Evolutionary conservation across 805 yeast species (phyloP), one percentile per base, ranked within the genome.

Genomic region (Candida ulmi): DNA sequence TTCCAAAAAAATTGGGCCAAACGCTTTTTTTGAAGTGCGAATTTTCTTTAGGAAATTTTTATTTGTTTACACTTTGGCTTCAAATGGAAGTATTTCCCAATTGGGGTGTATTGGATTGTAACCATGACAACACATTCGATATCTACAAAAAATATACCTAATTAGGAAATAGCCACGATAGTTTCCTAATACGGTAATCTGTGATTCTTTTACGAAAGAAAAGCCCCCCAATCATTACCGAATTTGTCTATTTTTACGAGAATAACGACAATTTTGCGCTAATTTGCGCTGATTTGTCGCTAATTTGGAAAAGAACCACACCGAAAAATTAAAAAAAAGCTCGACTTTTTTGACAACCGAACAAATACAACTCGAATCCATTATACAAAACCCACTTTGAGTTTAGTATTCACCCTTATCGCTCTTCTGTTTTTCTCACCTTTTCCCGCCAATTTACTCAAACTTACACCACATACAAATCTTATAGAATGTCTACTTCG

Each of bases 11-110:
- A 9, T 21, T 36, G 37, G 30, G n/a, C n/a, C n/a, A n/a, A n/a
- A n/a, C n/a, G n/a, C n/a, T 33, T 36, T 32, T 37, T 40, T 39
- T 42, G 21, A 21, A 21, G 24, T 21, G 24, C 24, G 24, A 21
- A 21, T 21, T 21, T 17, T 21, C 18, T 23, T 23, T 21, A n/a
- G 17, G 26, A 33, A 25, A 21, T 17, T 21, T 13, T 15, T 24
- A 35, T 41, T 45, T 45, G 48, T 45, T 45, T 45, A 45, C 48
- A 40, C 36, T 32, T 28, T 27, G 18, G 3, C 45, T 30, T 15
- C 17, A 38, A 18, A 11, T 3, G 38, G 40, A 23, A 39, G 11
- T 17, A 26, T 32, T 30, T 12, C 44, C 34, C n/a, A 8, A 21
- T 32, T 23, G 13, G 33, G 41, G 38, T 17, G 28, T 19, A 30